Percentiles rank a stretch among this genome's conserved stretches.
Conservation (phyloP, 2,329 filamentous ascomycete genomes). For the Fusarium sp. region DNA sequence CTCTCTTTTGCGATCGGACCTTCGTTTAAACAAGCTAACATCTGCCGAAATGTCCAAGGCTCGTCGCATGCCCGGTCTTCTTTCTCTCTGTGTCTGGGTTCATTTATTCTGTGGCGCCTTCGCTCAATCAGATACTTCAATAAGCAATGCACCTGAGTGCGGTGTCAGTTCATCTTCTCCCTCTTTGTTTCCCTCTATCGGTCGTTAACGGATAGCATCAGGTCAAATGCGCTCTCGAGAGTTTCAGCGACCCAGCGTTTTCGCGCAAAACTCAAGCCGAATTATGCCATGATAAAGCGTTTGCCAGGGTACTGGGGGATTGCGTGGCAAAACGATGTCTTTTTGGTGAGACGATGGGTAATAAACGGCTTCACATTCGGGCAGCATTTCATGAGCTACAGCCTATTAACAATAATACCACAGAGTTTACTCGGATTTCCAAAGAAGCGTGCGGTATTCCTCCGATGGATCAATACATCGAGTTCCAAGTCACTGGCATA, state of each 20-base stretch:
- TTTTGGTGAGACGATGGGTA: neutral
- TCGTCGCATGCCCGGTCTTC: neutral
- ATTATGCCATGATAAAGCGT: neutral
- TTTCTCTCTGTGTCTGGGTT: neutral
- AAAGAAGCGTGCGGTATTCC: neutral
- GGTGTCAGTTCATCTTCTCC: neutral
- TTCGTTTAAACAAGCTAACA: neutral
- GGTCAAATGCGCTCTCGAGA: neutral
- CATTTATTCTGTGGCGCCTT: neutral
- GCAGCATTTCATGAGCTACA: neutral
- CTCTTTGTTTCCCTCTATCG: neutral
- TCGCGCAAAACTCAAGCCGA: neutral
- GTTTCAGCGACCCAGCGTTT: neutral
- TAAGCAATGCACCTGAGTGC: neutral
- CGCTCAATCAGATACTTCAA: neutral
- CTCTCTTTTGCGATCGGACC: fast-evolving
- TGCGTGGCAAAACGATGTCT: neutral
- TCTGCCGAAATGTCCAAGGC: neutral
- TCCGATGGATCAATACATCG: neutral
- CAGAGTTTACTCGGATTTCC: neutral
- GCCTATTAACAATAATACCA: neutral
- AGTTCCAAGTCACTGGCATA: neutral
- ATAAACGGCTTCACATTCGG: neutral
- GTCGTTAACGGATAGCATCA: neutral
- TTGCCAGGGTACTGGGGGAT: neutral